phyloP scores from a whole-genome alignment of 2,329 filamentous ascomycete species.

The Pestalotiopsis sp. region DNA sequence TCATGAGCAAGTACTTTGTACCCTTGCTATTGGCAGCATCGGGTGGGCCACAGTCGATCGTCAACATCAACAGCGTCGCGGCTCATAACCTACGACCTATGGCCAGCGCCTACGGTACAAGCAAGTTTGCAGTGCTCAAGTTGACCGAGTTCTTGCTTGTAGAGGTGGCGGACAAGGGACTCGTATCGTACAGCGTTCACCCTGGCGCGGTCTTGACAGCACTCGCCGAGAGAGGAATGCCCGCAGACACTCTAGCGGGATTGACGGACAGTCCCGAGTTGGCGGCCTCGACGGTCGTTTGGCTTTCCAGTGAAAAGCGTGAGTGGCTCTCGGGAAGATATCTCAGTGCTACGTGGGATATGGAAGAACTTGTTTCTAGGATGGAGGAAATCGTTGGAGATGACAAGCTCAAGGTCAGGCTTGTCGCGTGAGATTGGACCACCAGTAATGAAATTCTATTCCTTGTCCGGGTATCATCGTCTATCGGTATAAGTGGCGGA shows the following conservation, averaged over 20 bases:
- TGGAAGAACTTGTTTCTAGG: constrained; percentile 32
- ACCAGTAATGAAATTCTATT: neutral
- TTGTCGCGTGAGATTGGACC: constrained; percentile 17
- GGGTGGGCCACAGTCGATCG: constrained; percentile 38
- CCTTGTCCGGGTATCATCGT: too few species aligned
- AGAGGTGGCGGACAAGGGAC: constrained; percentile 17
- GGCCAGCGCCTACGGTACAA: constrained; percentile 40
- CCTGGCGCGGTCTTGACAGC: constrained; percentile 21
- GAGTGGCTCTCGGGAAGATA: constrained; percentile 37
- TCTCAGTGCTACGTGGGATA: constrained; percentile 38
- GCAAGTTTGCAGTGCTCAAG: constrained; percentile 45
- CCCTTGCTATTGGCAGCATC: constrained; percentile 41
- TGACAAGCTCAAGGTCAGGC: constrained; percentile 33
- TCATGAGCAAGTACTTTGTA: constrained; percentile 47
- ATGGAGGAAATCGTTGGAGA: constrained; percentile 27
- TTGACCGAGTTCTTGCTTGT: constrained; percentile 43
- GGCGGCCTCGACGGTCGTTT: constrained; percentile 29
- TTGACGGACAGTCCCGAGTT: constrained; percentile 20
- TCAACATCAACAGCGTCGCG: constrained; percentile 48
- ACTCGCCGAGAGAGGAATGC: constrained; percentile 19
- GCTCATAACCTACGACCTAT: constrained; percentile 29
- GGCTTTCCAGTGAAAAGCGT: constrained; percentile 26
- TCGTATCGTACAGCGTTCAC: constrained; percentile 21
- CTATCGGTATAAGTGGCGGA: neutral
- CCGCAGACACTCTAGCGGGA: constrained; percentile 16